Evolutionary conservation across 306 rosid genomes (phyloP).

Genomic region (Erythrophleum fordii): DNA sequence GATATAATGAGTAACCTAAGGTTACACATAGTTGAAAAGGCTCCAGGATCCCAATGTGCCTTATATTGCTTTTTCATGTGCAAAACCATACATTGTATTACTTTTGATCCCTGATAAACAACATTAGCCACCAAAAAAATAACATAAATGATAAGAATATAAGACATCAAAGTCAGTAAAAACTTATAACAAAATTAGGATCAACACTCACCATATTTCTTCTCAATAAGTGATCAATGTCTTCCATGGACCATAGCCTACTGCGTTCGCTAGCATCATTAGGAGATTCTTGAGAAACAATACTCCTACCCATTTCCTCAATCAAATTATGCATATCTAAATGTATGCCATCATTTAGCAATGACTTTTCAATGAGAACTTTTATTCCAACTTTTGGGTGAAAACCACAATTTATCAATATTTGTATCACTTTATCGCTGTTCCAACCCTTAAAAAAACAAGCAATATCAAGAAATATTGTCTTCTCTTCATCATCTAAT

Average conservation of each 20-base stretch:
- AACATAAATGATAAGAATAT: no score
- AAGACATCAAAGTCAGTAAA: no score
- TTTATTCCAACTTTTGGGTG: no score
- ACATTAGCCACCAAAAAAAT: no score
- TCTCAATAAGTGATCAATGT: conserved; percentile 3
- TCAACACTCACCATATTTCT: background rate
- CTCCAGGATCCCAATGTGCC: background rate
- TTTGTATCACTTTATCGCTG: background rate
- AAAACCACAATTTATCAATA: no score
- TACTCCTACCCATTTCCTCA: background rate
- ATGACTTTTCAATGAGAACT: no score
- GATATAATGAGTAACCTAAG: background rate
- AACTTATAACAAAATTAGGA: no score
- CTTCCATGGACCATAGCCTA: background rate
- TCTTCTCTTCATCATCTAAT: background rate
- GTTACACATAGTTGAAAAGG: background rate
- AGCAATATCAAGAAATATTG: conserved; percentile 11
- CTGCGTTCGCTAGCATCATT: background rate
- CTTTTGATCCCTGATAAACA: background rate
- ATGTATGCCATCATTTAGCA: no score
- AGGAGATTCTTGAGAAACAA: background rate
- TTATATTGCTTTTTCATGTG: background rate
- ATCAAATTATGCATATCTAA: no score
- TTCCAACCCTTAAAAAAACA: background rate
- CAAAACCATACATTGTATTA: background rate